A percentile compares a stretch with the other conserved stretches of the same genome.
Evolutionary conservation across 495 filamentous ascomycete species (phyloP).

Genomic region (Stereocaulon alpinum): DNA sequence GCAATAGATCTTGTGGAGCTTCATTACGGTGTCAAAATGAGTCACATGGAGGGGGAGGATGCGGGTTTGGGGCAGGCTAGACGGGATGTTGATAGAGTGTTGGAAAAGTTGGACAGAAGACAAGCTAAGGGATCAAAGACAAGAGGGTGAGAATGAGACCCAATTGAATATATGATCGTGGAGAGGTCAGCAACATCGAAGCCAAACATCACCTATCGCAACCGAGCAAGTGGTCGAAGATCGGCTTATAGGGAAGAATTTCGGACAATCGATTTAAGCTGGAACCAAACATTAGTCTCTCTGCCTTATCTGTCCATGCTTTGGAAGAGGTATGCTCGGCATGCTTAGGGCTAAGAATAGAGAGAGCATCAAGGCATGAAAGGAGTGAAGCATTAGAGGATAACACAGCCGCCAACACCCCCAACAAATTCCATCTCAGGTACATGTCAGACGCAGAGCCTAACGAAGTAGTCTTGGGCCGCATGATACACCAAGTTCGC

Average conservation of each 20-base stretch:
- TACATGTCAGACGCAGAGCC: not conserved
- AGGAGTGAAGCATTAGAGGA: not conserved
- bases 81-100: conserved; percentile 33
- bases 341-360: no score
- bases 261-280: no score
- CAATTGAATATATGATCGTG: no score
- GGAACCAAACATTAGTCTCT: no score
- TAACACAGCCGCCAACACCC: not conserved
- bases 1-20: conserved; percentile 49
- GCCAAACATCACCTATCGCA: no score
- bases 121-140: not conserved
- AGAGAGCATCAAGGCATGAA: not conserved
- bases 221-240: no score
- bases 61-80: conserved; percentile 37
- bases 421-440: not conserved
- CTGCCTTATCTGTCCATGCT: not conserved
- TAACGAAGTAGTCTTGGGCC: not conserved
- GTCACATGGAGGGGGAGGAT: conserved; percentile 34
- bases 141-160: not conserved
- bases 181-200: no score
- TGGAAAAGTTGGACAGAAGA: conserved; percentile 24
- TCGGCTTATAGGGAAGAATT: no score
- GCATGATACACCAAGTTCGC: not conserved
- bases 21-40: conserved; percentile 46
- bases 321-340: not conserved